Evolutionary conservation across 2,329 filamentous ascomycete genomes (phyloP).

Genomic region (Tolypocladium ovalisporum): DNA sequence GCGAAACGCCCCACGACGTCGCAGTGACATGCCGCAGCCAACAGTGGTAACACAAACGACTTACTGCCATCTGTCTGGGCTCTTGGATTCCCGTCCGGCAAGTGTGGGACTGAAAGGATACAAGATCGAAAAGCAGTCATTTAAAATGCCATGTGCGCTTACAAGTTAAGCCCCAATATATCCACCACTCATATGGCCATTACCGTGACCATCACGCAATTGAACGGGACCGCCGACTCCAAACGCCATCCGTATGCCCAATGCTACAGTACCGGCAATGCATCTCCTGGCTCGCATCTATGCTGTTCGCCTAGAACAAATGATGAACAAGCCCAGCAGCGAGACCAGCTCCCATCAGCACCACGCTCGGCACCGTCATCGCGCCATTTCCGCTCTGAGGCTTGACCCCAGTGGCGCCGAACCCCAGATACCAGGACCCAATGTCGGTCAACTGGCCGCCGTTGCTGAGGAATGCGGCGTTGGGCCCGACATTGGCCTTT

Average conservation of each 20-base stretch:
- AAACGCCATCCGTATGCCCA: neutral
- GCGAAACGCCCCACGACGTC: too few species aligned
- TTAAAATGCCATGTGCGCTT: neutral
- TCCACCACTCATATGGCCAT: neutral
- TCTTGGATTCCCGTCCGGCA: neutral
- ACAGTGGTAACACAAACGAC: too few species aligned
- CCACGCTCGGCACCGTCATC: neutral
- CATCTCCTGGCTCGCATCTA: neutral
- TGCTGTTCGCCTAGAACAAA: slow-evolving; percentile 1
- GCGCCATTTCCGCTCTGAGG: slow-evolving; percentile 16
- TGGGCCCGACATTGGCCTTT: slow-evolving; percentile 63
- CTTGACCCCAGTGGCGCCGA: slow-evolving; percentile 31
- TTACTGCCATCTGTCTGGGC: too few species aligned
- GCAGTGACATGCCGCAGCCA: too few species aligned
- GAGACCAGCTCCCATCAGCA: neutral
- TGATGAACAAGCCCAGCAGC: slow-evolving; percentile 1
- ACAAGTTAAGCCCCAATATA: neutral
- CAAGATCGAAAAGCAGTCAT: neutral
- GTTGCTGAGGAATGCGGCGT: slow-evolving; percentile 58
- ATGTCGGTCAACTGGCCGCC: slow-evolving; percentile 63
- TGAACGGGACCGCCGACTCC: neutral
- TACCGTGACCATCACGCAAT: neutral
- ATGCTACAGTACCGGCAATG: neutral
- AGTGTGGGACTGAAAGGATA: neutral
- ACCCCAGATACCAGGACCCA: slow-evolving; percentile 66